Evolutionary conservation across 1,284 basidiomycete genomes (phyloP).

Genomic region (Bjerkandera adusta): DNA sequence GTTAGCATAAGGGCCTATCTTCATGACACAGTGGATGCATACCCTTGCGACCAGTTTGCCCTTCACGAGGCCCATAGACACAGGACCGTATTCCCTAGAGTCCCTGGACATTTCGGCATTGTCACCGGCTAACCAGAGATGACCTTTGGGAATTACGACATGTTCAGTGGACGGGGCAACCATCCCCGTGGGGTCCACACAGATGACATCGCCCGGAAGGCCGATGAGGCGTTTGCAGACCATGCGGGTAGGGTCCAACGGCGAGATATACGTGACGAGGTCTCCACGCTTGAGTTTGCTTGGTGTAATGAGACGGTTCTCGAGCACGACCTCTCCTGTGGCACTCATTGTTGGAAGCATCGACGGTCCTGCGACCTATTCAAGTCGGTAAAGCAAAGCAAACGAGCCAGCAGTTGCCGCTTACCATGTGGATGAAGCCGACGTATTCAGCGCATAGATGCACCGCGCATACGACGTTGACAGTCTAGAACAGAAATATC

Average conservation of each 20-base stretch:
- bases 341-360: slow-evolving; percentile 83
- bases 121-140: slow-evolving; percentile 94
- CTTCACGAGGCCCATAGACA: slow-evolving; percentile 80
- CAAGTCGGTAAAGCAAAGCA: neutral
- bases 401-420: slow-evolving; percentile 13
- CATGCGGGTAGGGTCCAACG: slow-evolving; percentile 63
- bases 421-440: slow-evolving; percentile 51
- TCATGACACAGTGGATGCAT: slow-evolving; percentile 25
- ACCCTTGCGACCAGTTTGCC: slow-evolving; percentile 81
- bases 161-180: slow-evolving; percentile 64
- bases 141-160: slow-evolving; percentile 75
- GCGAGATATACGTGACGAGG: slow-evolving; percentile 77
- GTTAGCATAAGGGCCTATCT: slow-evolving; percentile 1
- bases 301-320: slow-evolving; percentile 59
- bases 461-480: slow-evolving; percentile 50
- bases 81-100: slow-evolving; percentile 89
- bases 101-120: slow-evolving; percentile 85
- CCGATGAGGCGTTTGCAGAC: slow-evolving; percentile 94
- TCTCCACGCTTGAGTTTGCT: slow-evolving; percentile 71
- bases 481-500: slow-evolving; percentile 30
- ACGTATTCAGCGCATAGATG: slow-evolving; percentile 64
- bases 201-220: slow-evolving; percentile 86
- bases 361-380: slow-evolving; percentile 63
- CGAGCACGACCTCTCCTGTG: slow-evolving; percentile 59
- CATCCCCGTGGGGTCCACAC: slow-evolving; percentile 80